Evolutionary conservation across 192 early-diverging fungal genomes (phyloP).

Genomic region (Umbelopsis ramanniana): DNA sequence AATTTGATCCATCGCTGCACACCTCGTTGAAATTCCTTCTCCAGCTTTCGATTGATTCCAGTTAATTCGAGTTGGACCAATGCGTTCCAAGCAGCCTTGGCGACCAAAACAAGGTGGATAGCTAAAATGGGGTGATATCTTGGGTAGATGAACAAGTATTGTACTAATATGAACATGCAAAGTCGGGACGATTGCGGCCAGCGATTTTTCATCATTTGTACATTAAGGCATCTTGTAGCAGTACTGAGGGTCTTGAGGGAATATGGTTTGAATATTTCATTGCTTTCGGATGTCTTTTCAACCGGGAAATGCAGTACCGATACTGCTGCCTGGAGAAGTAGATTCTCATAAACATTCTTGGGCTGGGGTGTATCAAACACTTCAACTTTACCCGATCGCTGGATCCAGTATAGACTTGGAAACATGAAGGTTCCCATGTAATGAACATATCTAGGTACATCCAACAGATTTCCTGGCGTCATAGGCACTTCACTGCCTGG

Average conservation of each 20-base stretch:
- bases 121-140: conserved; percentile 29
- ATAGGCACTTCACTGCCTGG: conserved; percentile 1
- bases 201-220: conserved; percentile 21
- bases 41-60: conserved; percentile 33
- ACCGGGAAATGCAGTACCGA: neutral
- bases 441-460: conserved; percentile 31
- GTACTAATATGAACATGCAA: conserved; percentile 25
- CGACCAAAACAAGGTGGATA: conserved; percentile 26
- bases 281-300: neutral
- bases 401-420: conserved; percentile 13
- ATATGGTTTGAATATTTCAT: neutral
- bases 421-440: conserved; percentile 20
- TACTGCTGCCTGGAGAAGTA: neutral
- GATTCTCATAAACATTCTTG: neutral
- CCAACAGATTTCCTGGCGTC: conserved; percentile 3
- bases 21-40: conserved; percentile 33
- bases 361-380: neutral
- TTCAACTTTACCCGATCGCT: neutral
- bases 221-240: neutral
- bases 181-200: conserved; percentile 29
- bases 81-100: conserved; percentile 36
- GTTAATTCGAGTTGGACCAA: conserved; percentile 37
- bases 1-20: conserved; percentile 34
- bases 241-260: neutral
- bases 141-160: conserved; percentile 36